Evolutionary conservation across 2,329 filamentous ascomycete species (phyloP).

Genomic region (Epicoccum nigrum): DNA sequence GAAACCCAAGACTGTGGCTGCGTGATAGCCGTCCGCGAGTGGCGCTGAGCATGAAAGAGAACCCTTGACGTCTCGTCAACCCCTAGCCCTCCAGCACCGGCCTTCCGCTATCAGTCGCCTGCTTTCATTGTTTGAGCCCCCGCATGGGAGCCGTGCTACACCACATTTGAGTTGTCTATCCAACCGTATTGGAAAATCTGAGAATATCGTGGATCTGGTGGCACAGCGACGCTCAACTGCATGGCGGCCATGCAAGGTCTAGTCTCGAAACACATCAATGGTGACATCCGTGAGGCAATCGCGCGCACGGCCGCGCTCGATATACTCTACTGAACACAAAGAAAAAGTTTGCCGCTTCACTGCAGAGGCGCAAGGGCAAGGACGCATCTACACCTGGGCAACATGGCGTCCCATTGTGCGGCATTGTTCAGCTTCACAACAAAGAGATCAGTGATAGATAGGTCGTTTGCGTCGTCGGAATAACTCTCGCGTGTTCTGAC

Average conservation of each 20-base stretch:
- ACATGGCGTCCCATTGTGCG: conserved; percentile 22
- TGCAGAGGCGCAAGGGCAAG: conserved; percentile 18
- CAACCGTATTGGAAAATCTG: conserved; percentile 10
- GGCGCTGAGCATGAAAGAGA: background rate
- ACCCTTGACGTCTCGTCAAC: background rate
- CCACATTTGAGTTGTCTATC: conserved; percentile 13
- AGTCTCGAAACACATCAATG: conserved; percentile 12
- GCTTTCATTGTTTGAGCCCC: conserved; percentile 10
- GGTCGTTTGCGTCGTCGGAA: conserved; percentile 3
- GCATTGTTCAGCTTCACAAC: conserved; percentile 29
- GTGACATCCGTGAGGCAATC: conserved; percentile 7
- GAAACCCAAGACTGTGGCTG: background rate
- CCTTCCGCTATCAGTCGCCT: background rate
- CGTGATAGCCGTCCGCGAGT: background rate
- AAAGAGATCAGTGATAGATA: conserved; percentile 20
- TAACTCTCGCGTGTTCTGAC: background rate
- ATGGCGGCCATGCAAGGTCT: conserved; percentile 18
- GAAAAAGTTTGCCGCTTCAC: conserved; percentile 14
- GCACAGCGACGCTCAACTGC: conserved; percentile 16
- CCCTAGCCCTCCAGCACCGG: background rate
- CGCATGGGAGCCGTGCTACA: conserved; percentile 2
- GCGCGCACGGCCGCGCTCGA: conserved; percentile 6
- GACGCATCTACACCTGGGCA: conserved; percentile 26
- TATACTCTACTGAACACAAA: conserved; percentile 25
- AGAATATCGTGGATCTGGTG: conserved; percentile 4